Base-by-base conservation (phyloP, 1,284 basidiomycete genomes). In the Apiotrichum veenhuisii region DNA sequence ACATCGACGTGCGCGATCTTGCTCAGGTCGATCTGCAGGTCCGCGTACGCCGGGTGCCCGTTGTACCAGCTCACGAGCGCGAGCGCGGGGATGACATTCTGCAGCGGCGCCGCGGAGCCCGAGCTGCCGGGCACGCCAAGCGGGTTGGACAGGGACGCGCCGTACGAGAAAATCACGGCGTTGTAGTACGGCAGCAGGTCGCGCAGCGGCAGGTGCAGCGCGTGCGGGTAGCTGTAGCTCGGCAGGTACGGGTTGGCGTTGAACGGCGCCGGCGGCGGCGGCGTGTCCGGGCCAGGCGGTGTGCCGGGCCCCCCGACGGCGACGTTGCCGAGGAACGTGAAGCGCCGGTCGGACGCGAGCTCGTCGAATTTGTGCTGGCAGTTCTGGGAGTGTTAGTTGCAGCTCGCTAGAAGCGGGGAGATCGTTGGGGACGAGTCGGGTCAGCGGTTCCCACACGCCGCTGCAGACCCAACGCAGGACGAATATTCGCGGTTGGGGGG, bases 11-110 rank as follows among this genome's bases (percentile, higher is more conserved):
- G 87, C 7, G 80, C 72, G 0, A 84, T 76, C 33, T 80, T 79
- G 34, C 84, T 80, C 0, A 97, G 81, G 41, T 77, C 65, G 2
- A 74, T 70, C 0, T 64, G 57, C 15, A 84, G 67, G 25, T 77
- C 82, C 1, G 69, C 64, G 26, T 76, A 77, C 37, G 81, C 80
- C 1, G 94, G 94, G 74, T 98, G 93, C 42, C 85, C 87, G 37
- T 96, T 98, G 79, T 99, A 99, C 95, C 95, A 98, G 67, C 94
- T 89, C 2, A 99, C 95, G 52, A 98, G 80, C 1, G 85, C 85
- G 5, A 97, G 81, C 0, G 94, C 93, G 1, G 91, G 85, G 1
- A 87, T 75, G 61, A 89, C 89, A 60, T 84, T 73, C 0, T 49
- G n/a, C 4, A 82, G 67, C 5, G 80, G 54, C 63, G 58, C 20